Evolutionary conservation across 2,329 filamentous ascomycete genomes (phyloP).

Genomic region (Alternaria dauci): DNA sequence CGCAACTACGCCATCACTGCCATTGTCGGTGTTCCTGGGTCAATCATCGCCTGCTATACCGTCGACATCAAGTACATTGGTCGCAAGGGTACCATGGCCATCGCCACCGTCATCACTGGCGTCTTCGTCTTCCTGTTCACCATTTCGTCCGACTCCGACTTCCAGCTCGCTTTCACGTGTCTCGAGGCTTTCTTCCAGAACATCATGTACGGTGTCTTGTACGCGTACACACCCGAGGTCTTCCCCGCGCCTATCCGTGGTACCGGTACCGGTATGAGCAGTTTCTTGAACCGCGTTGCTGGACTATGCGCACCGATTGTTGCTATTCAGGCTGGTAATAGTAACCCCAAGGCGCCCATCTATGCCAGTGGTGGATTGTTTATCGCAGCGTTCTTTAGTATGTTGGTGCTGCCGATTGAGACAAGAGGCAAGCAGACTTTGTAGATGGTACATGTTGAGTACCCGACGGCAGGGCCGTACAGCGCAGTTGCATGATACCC

Average conservation of each 20-base stretch:
- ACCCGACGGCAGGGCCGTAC: neutral
- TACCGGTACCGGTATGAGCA: constrained; percentile 75
- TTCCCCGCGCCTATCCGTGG: constrained; percentile 77
- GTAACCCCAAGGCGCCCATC: constrained; percentile 54
- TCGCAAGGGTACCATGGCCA: constrained; percentile 75
- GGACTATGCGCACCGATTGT: constrained; percentile 75
- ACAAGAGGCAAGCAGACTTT: constrained; percentile 54
- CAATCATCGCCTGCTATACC: constrained; percentile 75
- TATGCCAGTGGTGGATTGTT: constrained; percentile 56
- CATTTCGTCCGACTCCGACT: constrained; percentile 63
- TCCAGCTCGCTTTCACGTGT: constrained; percentile 72
- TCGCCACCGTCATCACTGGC: constrained; percentile 72
- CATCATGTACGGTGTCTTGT: constrained; percentile 71
- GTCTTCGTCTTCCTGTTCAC: constrained; percentile 73
- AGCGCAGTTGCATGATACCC: neutral
- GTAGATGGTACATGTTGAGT: constrained; percentile 25
- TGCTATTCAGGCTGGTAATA: constrained; percentile 57
- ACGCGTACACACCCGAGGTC: constrained; percentile 79
- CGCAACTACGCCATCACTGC: constrained; percentile 85
- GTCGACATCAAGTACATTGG: constrained; percentile 76
- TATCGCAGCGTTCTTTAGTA: constrained; percentile 54
- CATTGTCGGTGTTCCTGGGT: constrained; percentile 78
- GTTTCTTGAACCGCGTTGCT: constrained; percentile 73
- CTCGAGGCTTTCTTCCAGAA: constrained; percentile 73
- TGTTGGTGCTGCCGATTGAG: constrained; percentile 55